Evolutionary conservation across 768 basidiomycete genomes (phyloP).

Genomic region (Kwoniella bestiolae): DNA sequence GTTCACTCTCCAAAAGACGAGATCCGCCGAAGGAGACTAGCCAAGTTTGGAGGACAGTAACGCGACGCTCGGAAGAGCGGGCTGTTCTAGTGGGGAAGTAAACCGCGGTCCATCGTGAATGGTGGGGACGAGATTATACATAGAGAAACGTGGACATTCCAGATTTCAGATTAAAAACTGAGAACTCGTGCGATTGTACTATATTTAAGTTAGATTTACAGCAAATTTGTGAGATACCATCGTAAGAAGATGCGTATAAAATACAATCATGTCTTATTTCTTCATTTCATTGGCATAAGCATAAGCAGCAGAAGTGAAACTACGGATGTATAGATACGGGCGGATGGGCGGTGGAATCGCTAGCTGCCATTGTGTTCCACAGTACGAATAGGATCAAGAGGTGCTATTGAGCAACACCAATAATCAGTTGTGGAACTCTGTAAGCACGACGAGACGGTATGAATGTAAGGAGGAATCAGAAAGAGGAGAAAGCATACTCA

Average conservation of each 20-base stretch:
- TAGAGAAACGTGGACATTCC: too few relatives aligned
- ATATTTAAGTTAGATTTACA: too few relatives aligned
- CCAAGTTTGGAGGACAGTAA: constrained; percentile 64
- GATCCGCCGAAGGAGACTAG: constrained; percentile 43
- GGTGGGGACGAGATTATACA: too few relatives aligned
- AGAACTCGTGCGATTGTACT: too few relatives aligned
- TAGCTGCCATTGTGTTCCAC: constrained; percentile 53
- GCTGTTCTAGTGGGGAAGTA: too few relatives aligned
- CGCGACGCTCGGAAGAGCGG: too few relatives aligned
- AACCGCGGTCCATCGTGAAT: too few relatives aligned
- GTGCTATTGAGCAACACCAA: constrained; percentile 31
- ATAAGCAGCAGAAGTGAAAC: neutral
- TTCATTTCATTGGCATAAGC: neutral
- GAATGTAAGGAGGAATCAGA: neutral
- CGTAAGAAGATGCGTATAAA: neutral
- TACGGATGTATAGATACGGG: constrained; percentile 37
- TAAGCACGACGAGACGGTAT: too few relatives aligned
- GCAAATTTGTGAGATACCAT: too few relatives aligned
- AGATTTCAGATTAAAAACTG: too few relatives aligned
- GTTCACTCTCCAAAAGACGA: constrained; percentile 44
- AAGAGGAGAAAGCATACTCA: constrained; percentile 25
- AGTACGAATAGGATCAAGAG: constrained; percentile 52
- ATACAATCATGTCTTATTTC: neutral
- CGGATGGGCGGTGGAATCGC: constrained; percentile 37
- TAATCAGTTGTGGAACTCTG: too few relatives aligned